These are phyloP conservation scores for Saprolegnia diclina DNA, from an alignment of 352 stramenopile species.

Conservation along the genomic window DNA sequence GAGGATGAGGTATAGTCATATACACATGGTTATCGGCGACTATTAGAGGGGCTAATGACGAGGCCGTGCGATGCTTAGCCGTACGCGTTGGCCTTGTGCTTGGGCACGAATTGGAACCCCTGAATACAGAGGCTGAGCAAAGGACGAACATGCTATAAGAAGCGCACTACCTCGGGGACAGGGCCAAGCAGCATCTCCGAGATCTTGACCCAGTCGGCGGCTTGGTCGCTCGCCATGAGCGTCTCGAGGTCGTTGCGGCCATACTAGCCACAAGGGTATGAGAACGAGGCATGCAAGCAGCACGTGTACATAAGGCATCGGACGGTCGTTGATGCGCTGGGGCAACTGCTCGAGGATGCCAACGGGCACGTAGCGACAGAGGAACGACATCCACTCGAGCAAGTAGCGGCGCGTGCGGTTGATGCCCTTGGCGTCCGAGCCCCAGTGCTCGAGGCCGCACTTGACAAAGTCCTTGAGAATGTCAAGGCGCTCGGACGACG, in stretches of 20 bases:
- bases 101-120: conserved; percentile 92
- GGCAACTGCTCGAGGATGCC: conserved; percentile 93
- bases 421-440: conserved; percentile 96
- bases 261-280: conserved; percentile 35
- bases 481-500: conserved; percentile 92
- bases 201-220: conserved; percentile 98
- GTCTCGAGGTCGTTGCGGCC: conserved; percentile 96
- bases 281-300: not conserved
- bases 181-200: conserved; percentile 97
- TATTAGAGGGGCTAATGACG: too few species aligned
- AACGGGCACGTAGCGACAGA: conserved; percentile 97
- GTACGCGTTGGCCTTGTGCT: conserved; percentile 98
- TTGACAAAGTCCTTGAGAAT: conserved; percentile 96
- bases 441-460: conserved; percentile 99
- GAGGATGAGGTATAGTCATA: too few species aligned
- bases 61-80: conserved; percentile 20
- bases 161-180: conserved; percentile 61
- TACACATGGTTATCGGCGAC: too few species aligned
- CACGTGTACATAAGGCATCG: conserved; percentile 65
- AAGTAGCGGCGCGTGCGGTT: conserved; percentile 97
- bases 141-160: conserved; percentile 39
- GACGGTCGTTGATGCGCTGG: conserved; percentile 97
- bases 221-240: conserved; percentile 93
- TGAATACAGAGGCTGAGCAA: not conserved
- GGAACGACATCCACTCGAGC: conserved; percentile 98